phyloP scores from a whole-genome alignment of 176 grass and related monocot species.

The Hsuehochloa calcarea region DNA sequence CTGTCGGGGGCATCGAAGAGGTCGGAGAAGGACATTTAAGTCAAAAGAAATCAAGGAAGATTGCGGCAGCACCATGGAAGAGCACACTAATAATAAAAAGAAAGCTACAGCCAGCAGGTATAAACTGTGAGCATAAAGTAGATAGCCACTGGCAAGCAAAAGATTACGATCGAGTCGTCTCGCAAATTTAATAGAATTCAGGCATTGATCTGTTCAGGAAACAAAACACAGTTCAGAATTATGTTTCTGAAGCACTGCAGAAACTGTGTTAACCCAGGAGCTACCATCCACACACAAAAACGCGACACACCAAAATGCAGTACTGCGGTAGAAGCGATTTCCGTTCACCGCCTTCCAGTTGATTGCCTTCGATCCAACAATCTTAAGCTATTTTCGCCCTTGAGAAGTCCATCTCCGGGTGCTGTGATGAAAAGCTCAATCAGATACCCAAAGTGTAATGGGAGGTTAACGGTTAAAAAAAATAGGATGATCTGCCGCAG shows the following conservation, averaged over 20 bases:
- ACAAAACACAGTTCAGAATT: not conserved
- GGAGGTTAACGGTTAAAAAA: not conserved
- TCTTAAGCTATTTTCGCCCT: slow-evolving; percentile 40
- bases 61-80: too few species aligned
- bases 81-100: too few species aligned
- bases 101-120: too few species aligned
- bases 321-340: not conserved
- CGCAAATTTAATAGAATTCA: not conserved
- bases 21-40: too few species aligned
- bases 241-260: not conserved
- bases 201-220: not conserved
- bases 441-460: not conserved
- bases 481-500: not conserved
- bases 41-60: too few species aligned
- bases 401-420: slow-evolving; percentile 68
- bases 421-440: slow-evolving; percentile 27
- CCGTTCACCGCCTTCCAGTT: not conserved
- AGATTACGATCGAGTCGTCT: not conserved
- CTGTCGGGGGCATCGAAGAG: too few species aligned
- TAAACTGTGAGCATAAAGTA: too few species aligned
- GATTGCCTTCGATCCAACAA: not conserved
- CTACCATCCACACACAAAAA: not conserved
- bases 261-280: slow-evolving; percentile 4
- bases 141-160: not conserved
- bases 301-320: not conserved